Conservation (phyloP, 345 rosid species). For the Noccaea caerulescens region DNA sequence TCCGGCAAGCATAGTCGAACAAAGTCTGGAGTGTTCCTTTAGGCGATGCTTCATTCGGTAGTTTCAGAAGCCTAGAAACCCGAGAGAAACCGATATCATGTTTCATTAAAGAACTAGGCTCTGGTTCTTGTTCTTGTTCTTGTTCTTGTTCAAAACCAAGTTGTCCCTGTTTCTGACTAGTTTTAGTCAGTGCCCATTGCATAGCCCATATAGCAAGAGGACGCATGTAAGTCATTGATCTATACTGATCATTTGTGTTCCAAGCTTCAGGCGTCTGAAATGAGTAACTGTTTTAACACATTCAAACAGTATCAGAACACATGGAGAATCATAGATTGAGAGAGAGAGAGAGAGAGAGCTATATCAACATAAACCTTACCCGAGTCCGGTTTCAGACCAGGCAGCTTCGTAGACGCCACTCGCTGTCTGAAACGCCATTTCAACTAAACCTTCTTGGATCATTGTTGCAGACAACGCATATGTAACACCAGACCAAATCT, state of each 20-base stretch:
- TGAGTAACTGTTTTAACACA: slow-evolving; percentile 56
- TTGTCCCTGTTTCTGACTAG: slow-evolving; percentile 43
- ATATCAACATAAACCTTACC: slow-evolving; percentile 50
- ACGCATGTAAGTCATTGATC: slow-evolving; percentile 81
- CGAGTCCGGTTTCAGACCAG: slow-evolving; percentile 85
- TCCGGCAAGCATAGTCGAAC: slow-evolving; percentile 71
- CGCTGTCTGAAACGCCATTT: slow-evolving; percentile 80
- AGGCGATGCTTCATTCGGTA: slow-evolving; percentile 52
- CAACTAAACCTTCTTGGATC: slow-evolving; percentile 79
- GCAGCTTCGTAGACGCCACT: slow-evolving; percentile 74
- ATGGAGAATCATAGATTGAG: not conserved
- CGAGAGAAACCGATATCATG: slow-evolving; percentile 61
- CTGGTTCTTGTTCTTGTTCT: slow-evolving; percentile 28
- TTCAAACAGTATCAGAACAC: not conserved
- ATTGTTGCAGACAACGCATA: slow-evolving; percentile 89
- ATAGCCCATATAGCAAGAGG: slow-evolving; percentile 94
- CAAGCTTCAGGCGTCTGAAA: slow-evolving; percentile 95
- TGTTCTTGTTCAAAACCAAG: slow-evolving; percentile 42
- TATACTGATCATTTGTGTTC: slow-evolving; percentile 65
- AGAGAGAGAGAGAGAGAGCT: not conserved
- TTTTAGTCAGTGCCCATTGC: slow-evolving; percentile 83
- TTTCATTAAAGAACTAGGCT: slow-evolving; percentile 43
- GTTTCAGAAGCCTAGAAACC: slow-evolving; percentile 71
- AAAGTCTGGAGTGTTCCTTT: slow-evolving; percentile 58
- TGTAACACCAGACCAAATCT: slow-evolving; percentile 96